Conservation (phyloP, 2,329 filamentous ascomycete species). For the Stenocarpella maydis region DNA sequence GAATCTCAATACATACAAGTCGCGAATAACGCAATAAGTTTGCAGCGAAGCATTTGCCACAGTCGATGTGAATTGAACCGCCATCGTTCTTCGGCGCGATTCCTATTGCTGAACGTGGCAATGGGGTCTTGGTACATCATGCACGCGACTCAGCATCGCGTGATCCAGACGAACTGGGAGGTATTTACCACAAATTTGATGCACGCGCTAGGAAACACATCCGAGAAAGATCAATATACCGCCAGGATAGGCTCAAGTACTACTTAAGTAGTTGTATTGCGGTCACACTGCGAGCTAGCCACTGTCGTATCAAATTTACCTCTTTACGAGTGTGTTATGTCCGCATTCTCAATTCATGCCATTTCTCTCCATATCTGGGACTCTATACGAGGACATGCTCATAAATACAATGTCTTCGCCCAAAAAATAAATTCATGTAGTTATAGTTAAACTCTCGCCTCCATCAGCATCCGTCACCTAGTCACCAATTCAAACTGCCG, state of each 20-base stretch:
- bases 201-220: too few species aligned
- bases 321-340: too few species aligned
- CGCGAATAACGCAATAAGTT: constrained; percentile 1
- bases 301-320: too few species aligned
- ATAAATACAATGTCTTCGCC: too few species aligned
- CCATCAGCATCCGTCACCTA: too few species aligned
- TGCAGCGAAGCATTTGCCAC: not conserved
- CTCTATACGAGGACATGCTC: too few species aligned
- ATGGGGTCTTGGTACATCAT: not conserved
- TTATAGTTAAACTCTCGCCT: not conserved
- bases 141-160: not conserved
- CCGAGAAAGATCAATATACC: not conserved
- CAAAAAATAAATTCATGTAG: too few species aligned
- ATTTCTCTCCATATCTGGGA: too few species aligned
- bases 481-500: not conserved
- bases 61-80: not conserved
- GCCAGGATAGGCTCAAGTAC: too few species aligned
- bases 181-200: not conserved
- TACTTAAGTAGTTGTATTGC: too few species aligned
- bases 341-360: too few species aligned
- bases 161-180: not conserved
- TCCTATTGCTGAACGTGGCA: not conserved
- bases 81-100: not conserved
- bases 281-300: too few species aligned
- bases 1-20: not conserved